Evolutionary conservation across 2,329 filamentous ascomycete species (phyloP), one percentile per base, ranked within the genome.

Genomic region (Thelonectria blattea): DNA sequence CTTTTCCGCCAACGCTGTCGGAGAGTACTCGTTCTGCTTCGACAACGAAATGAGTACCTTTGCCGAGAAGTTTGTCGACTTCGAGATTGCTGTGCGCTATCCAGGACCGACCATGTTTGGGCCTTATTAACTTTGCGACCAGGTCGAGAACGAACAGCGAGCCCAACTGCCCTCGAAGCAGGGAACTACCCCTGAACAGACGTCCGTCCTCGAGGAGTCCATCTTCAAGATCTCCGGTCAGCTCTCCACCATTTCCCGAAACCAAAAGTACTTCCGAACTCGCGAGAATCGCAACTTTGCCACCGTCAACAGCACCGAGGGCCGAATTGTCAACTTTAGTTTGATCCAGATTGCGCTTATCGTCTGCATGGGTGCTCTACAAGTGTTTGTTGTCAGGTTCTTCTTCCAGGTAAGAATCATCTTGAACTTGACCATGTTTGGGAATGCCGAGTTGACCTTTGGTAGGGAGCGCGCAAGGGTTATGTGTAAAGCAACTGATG

Each of bases 221-320:
- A 91, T 98, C 71, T 92, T 95, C 83, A 97, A 97, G 82, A 85
- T 99, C 62, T 97, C 93, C 12, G 89, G 92, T 65, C 92, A 96
- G 74, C 82, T 99, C 52, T 97, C 93, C 14, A 97, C 93, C 64
- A 95, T 99, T 74, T 93, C 91, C 43, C 88, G 95, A 73, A 97
- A 97, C 82, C 95, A 99, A 75, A 99, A 99, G 78, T 99, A 99
- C 83, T 99, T 99, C 88, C 91, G 96, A 65, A 99, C 95, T 3
- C 89, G 95, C 68, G 95, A 99, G 84, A 99, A 99, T 85, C 87
- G 95, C 64, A 99, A 99, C 81, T 98, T 99, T 80, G 96, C 92
- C 81, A 99, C 95, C 10, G 95, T 99, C 71, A 86, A 92, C 76
- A 97, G 93, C 80, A 99, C 95, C 42, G 95, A 99, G 83, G 88